Conservation (phyloP, 805 yeast species). For the Wickerhamiella galacta region DNA sequence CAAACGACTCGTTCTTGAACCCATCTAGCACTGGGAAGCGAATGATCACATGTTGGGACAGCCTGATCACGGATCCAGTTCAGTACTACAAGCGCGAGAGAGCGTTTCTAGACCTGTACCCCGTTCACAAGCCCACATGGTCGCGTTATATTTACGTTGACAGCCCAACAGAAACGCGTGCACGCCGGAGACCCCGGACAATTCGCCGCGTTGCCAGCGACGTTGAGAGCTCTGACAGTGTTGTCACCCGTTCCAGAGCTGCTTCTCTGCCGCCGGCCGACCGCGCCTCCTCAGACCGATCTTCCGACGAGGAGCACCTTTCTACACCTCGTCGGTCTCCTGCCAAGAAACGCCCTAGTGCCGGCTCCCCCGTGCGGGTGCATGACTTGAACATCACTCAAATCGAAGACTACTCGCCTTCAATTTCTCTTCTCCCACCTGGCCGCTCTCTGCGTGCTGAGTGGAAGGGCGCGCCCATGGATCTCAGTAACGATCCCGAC, state of each 20-base stretch:
- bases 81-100: constrained; percentile 19
- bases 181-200: constrained; percentile 6
- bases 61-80: constrained; percentile 17
- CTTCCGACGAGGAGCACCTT: constrained; percentile 4
- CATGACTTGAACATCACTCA: constrained; percentile 24
- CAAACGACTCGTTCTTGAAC: not conserved
- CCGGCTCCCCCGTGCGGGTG: constrained; percentile 15
- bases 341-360: constrained; percentile 4
- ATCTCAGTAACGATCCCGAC: constrained; percentile 62
- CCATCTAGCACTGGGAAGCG: not conserved
- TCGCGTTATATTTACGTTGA: constrained; percentile 14
- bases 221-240: constrained; percentile 1
- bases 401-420: constrained; percentile 73
- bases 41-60: constrained; percentile 20
- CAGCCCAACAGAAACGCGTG: constrained; percentile 3
- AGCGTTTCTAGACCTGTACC: constrained; percentile 17
- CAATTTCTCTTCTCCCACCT: constrained; percentile 44
- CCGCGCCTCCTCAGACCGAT: constrained; percentile 2
- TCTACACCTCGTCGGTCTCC: not conserved
- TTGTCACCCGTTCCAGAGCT: constrained; percentile 3
- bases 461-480: constrained; percentile 99
- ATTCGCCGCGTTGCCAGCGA: constrained; percentile 5
- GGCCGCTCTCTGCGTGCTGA: constrained; percentile 68
- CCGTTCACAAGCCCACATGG: constrained; percentile 20
- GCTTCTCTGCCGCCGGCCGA: constrained; percentile 1